Conservation (phyloP, 768 basidiomycete genomes). For the Floccularia luteovirens region DNA sequence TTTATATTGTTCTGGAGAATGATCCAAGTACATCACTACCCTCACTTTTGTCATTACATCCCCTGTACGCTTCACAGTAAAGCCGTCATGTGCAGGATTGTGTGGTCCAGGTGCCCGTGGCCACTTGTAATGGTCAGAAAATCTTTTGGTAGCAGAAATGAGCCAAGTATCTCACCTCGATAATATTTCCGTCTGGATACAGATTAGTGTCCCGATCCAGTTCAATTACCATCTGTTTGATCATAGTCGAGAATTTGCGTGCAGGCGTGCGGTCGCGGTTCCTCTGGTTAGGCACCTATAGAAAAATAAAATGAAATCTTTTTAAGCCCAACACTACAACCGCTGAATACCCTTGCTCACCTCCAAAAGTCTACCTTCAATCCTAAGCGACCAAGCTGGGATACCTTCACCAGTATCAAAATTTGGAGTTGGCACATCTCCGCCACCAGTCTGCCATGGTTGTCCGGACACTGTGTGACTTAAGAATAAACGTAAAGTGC, state of each 20-base stretch:
- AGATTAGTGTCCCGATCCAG: conserved; percentile 76
- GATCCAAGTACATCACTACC: conserved; percentile 80
- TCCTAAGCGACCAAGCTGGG: conserved; percentile 81
- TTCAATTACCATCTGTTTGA: conserved; percentile 81
- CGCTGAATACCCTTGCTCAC: too few species aligned
- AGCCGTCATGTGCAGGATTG: conserved; percentile 72
- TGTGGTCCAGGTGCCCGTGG: conserved; percentile 46
- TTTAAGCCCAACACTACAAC: too few species aligned
- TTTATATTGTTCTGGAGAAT: conserved; percentile 82
- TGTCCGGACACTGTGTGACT: conserved; percentile 86
- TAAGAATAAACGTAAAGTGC: conserved; percentile 79
- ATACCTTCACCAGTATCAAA: conserved; percentile 85
- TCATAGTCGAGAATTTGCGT: conserved; percentile 80
- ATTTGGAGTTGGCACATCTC: conserved; percentile 30
- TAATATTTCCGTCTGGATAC: conserved; percentile 81
- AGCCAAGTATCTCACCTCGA: conserved; percentile 54
- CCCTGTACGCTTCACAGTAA: conserved; percentile 76
- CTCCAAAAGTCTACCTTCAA: conserved; percentile 85
- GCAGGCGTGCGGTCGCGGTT: conserved; percentile 52
- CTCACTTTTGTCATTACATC: conserved; percentile 73
- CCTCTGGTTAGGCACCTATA: conserved; percentile 53
- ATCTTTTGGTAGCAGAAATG: not conserved
- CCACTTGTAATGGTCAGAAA: conserved; percentile 36
- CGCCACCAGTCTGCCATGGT: conserved; percentile 67
- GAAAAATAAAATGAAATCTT: too few species aligned